Conservation (phyloP, 163 green algal species). For the Coccomyxa subellipsoidea region DNA sequence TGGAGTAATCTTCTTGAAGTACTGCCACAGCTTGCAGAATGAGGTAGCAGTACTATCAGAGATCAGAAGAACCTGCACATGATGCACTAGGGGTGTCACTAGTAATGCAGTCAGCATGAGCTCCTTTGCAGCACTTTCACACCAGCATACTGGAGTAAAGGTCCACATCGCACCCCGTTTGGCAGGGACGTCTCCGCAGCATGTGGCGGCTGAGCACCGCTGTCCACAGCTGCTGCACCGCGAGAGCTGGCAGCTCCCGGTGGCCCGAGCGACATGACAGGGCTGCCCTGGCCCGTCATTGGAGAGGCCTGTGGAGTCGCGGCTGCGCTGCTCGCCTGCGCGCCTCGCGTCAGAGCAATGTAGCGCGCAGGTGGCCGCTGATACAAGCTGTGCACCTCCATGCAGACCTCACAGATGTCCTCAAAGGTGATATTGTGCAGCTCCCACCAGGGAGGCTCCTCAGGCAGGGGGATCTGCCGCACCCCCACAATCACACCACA, state of each 20-base stretch:
- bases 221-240: neutral
- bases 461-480: slow-evolving; percentile 67
- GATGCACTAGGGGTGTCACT: no score
- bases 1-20: no score
- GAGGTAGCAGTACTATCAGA: no score
- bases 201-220: neutral
- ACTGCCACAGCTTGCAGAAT: no score
- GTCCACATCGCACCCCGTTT: neutral
- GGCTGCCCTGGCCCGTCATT: neutral
- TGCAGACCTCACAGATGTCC: slow-evolving; percentile 60
- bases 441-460: slow-evolving; percentile 81
- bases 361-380: slow-evolving; percentile 47
- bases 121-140: no score
- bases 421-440: slow-evolving; percentile 63
- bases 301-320: neutral
- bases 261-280: neutral
- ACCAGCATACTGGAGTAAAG: no score
- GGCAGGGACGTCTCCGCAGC: neutral
- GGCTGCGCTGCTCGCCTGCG: slow-evolving; percentile 24
- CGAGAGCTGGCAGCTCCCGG: neutral
- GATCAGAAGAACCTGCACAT: no score
- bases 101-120: no score
- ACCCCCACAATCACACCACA: no score
- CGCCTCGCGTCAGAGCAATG: slow-evolving; percentile 36
- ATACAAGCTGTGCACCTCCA: slow-evolving; percentile 63